A percentile compares a stretch with the other conserved stretches of the same genome.
phyloP scores from a whole-genome alignment of 2,329 filamentous ascomycete species.

The Monosporascus sp. region DNA sequence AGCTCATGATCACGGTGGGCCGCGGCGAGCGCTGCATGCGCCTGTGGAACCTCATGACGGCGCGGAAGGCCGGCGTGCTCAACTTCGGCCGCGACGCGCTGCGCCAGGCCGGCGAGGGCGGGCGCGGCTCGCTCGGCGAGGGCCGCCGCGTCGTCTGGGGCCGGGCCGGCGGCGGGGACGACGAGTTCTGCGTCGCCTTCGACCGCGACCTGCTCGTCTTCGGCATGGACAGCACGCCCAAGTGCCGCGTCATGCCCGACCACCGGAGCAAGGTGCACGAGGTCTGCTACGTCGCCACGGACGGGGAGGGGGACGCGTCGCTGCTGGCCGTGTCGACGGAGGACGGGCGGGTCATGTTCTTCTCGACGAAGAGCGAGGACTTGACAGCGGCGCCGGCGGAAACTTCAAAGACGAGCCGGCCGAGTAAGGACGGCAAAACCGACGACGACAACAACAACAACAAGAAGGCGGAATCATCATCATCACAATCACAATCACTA shows the following conservation, averaged over 20 bases:
- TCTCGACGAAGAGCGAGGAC: slow-evolving; percentile 58
- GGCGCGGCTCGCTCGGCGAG: slow-evolving; percentile 73
- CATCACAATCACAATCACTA: slow-evolving; percentile 23
- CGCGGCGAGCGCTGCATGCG: slow-evolving; percentile 88
- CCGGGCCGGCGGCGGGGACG: slow-evolving; percentile 52
- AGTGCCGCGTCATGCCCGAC: slow-evolving; percentile 64
- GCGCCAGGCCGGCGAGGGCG: slow-evolving; percentile 69
- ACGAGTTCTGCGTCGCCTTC: slow-evolving; percentile 86
- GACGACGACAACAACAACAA: slow-evolving; percentile 30
- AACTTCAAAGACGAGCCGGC: too few species aligned
- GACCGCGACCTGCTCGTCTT: slow-evolving; percentile 82
- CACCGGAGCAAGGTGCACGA: slow-evolving; percentile 78
- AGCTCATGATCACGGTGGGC: slow-evolving; percentile 90
- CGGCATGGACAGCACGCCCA: slow-evolving; percentile 80
- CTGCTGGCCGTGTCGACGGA: slow-evolving; percentile 80
- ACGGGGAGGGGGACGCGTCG: slow-evolving; percentile 42
- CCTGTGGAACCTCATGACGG: slow-evolving; percentile 94
- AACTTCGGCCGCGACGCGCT: slow-evolving; percentile 75
- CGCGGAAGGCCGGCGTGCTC: slow-evolving; percentile 89
- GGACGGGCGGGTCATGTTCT: slow-evolving; percentile 82
- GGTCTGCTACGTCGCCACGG: slow-evolving; percentile 62
- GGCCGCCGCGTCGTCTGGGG: slow-evolving; percentile 81
- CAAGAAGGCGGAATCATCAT: slow-evolving; percentile 26
- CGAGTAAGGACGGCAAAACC: too few species aligned
- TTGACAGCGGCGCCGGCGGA: slow-evolving; percentile 23